phyloP scores from a whole-genome alignment of 257 asterid genomes.

The Nicotiana paniculata region DNA sequence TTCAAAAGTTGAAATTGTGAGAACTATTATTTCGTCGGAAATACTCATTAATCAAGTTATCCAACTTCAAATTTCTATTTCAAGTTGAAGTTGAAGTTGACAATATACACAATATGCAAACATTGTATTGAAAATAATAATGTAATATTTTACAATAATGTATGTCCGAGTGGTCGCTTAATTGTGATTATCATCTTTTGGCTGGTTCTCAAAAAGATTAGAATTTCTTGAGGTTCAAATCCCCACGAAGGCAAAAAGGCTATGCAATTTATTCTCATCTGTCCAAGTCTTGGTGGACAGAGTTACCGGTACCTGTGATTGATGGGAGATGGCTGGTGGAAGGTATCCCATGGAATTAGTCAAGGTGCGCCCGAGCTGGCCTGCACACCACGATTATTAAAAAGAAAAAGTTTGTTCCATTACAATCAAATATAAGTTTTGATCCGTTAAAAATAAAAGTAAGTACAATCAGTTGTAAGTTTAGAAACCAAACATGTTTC shows the following conservation, averaged over 20 bases:
- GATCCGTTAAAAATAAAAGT: neutral
- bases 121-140: neutral
- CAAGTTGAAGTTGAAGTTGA: neutral
- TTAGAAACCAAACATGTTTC: neutral
- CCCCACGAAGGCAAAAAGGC: too few species aligned
- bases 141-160: too few species aligned
- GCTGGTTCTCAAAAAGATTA: neutral
- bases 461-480: neutral
- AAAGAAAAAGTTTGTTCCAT: neutral
- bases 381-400: too few species aligned
- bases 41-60: neutral
- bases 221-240: too few species aligned
- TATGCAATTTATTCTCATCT: too few species aligned
- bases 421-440: neutral
- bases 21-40: neutral
- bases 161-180: too few species aligned
- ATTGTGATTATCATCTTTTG: neutral
- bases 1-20: neutral
- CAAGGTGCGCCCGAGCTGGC: too few species aligned
- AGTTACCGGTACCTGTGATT: too few species aligned
- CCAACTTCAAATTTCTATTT: neutral
- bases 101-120: neutral
- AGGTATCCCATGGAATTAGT: too few species aligned
- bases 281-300: too few species aligned
- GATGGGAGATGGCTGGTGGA: too few species aligned